These are phyloP conservation scores for Umbelopsis sp. DNA, from an alignment of 192 early-diverging fungal genomes.

Conservation along the genomic window DNA sequence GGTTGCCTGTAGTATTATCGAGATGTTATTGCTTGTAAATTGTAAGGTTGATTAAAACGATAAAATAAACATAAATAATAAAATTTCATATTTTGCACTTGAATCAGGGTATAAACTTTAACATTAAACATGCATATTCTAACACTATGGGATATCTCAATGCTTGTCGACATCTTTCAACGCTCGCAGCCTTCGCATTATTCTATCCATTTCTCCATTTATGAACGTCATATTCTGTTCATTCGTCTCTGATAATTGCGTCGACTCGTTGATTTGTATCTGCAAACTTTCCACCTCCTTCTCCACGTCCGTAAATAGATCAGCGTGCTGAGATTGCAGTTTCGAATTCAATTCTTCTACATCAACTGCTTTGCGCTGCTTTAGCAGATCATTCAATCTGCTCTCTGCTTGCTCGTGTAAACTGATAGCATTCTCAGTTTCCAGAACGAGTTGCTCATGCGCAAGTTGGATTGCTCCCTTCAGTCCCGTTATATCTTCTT, in stretches of 20 bases:
- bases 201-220: conserved; percentile 35
- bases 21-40: conserved; percentile 13
- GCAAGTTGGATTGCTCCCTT: conserved; percentile 23
- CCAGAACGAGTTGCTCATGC: conserved; percentile 29
- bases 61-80: conserved; percentile 9
- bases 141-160: not conserved
- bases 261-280: conserved; percentile 20
- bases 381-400: conserved; percentile 20
- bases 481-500: conserved; percentile 30
- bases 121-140: not conserved
- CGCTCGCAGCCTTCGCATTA: conserved; percentile 29
- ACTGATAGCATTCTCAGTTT: conserved; percentile 23
- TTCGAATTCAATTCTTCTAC: conserved; percentile 23
- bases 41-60: conserved; percentile 16
- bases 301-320: conserved; percentile 21
- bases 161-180: not conserved
- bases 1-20: not conserved
- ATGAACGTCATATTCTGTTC: conserved; percentile 26
- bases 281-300: conserved; percentile 22
- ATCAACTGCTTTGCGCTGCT: conserved; percentile 24
- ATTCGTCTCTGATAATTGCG: conserved; percentile 15
- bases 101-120: not conserved
- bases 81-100: not conserved
- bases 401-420: conserved; percentile 30
- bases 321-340: not conserved